Base-by-base conservation (phyloP, 106 monocot species). In the Xerophyta viscosa region DNA sequence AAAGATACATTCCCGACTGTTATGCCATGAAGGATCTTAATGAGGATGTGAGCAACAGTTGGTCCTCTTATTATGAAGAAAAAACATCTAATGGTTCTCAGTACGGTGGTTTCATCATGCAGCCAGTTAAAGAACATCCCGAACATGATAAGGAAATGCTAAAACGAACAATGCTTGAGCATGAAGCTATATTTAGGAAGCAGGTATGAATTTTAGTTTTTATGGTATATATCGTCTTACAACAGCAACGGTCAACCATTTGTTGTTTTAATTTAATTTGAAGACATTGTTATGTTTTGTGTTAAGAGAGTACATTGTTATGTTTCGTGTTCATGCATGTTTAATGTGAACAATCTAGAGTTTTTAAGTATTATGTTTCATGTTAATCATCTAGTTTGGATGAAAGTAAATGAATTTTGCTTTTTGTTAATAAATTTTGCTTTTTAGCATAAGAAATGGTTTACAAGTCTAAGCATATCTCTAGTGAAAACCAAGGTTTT, bases 151-250 rank as follows among this genome's bases (percentile, higher is more conserved):
- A 59, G 56, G 78, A 77, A 69, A 69, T 72, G 45, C 20, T 88
- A 37, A 82, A 75, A 48, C 66, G 58, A 28, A 88, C 78, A 63
- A 79, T 88, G 66, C 82, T 88, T 27, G 61, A 71, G 36, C 87
- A 88, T 58, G 82, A 88, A 57, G 61, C 68, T 46, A 69, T 57
- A 41, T 88, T 88, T 62, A 70, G 67, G 46, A 82, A 82, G 28
- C 87, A 88, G 82, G 87, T 88, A 74, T 65, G 37, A 31, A 37
- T 3, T 2, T 41, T 28, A 39, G 1, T 2, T 15, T 39, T 39
- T 15, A 7, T 12, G 7, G 11, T 33, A 6, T 33, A 33, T 33
- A 5, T 33, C 11, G 11, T 33, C 33, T 33, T 6, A 5, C 33
- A 33, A 33, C 5, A 33, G 11, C 33, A 33, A 11, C 1, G 39